A percentile compares a stretch with the other conserved stretches of the same genome.
phyloP scores from a whole-genome alignment of 768 basidiomycete genomes.

The Suillus spraguei region DNA sequence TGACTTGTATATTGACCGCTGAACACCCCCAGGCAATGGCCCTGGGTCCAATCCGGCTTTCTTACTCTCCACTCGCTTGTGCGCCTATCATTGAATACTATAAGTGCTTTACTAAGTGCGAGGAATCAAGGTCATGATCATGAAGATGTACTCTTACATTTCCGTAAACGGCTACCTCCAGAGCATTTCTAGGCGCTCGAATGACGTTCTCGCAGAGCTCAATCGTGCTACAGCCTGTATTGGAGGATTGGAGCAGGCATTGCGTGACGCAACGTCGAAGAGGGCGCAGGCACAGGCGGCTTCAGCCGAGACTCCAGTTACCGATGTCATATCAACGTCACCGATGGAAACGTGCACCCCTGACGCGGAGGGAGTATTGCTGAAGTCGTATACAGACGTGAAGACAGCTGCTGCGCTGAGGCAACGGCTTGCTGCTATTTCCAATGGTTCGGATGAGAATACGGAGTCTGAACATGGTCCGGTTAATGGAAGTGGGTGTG shows the following conservation, averaged over 20 bases:
- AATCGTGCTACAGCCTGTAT: conserved; percentile 43
- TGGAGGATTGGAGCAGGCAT: conserved; percentile 72
- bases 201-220: conserved; percentile 45
- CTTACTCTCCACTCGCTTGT: conserved; percentile 85
- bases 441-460: conserved; percentile 10
- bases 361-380: conserved; percentile 46
- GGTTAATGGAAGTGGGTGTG: conserved; percentile 10
- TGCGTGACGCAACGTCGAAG: conserved; percentile 46
- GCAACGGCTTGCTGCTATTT: conserved; percentile 52
- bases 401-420: conserved; percentile 55
- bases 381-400: conserved; percentile 53
- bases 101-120: neutral
- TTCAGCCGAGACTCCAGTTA: conserved; percentile 26
- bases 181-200: conserved; percentile 47
- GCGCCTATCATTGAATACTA: conserved; percentile 24
- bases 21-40: conserved; percentile 70
- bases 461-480: conserved; percentile 5
- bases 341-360: conserved; percentile 44
- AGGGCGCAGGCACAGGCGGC: conserved; percentile 23
- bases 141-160: conserved; percentile 97
- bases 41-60: conserved; percentile 96
- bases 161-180: conserved; percentile 86
- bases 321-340: conserved; percentile 25
- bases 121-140: conserved; percentile 68
- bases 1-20: neutral